Conservation (phyloP, 331 rosid genomes). For the Arachis monticola region DNA sequence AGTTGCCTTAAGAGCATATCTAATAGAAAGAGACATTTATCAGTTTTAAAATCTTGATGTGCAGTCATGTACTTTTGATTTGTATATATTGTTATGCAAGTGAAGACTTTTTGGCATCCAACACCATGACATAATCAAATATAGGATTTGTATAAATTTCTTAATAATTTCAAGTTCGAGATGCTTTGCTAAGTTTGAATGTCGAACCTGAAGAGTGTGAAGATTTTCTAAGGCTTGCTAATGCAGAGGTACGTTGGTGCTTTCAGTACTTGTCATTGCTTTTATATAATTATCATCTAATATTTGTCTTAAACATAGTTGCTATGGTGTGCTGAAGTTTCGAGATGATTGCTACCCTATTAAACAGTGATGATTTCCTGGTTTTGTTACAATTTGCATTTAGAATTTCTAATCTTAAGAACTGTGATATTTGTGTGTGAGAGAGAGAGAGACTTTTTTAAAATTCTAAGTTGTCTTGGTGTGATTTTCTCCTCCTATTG, state of each 20-base stretch:
- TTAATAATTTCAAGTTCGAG: no score
- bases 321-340: constrained; percentile 4
- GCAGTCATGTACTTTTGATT: no score
- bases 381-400: background rate
- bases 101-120: no score
- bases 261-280: constrained; percentile 26
- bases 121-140: no score
- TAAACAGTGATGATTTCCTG: constrained; percentile 23
- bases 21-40: no score
- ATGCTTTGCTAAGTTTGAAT: no score
- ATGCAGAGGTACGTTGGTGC: constrained; percentile 74
- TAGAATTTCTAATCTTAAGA: constrained; percentile 9
- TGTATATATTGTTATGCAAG: no score
- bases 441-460: background rate
- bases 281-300: constrained; percentile 26
- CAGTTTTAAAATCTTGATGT: no score
- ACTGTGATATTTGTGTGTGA: background rate
- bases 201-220: constrained; percentile 61
- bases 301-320: background rate
- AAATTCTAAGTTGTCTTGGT: background rate
- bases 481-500: background rate
- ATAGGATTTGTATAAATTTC: no score
- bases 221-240: constrained; percentile 86
- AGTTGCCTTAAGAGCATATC: no score
- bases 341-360: constrained; percentile 9